A percentile compares a stretch with the other conserved stretches of the same genome.
Conservation (phyloP, 139 green algal species). For the Coelastrella sp. region DNA sequence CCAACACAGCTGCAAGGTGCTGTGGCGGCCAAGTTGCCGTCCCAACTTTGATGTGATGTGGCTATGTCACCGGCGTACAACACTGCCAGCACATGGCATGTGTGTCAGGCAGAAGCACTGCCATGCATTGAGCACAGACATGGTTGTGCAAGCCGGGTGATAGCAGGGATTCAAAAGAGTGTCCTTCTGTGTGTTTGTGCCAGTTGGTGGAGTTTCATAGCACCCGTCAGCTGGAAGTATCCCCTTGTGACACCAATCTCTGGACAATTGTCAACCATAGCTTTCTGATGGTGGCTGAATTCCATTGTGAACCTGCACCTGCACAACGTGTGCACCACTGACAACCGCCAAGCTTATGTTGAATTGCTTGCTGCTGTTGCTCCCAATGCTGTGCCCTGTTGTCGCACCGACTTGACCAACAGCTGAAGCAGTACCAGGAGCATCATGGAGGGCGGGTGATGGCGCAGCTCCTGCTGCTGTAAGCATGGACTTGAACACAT, state of each 20-base stretch:
- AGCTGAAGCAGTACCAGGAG: neutral
- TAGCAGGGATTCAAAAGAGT: neutral
- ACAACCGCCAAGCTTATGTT: conserved; percentile 7
- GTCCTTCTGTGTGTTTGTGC: neutral
- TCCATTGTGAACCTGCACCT: conserved; percentile 10
- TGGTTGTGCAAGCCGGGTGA: neutral
- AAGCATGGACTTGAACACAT: neutral
- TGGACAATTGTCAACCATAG: neutral
- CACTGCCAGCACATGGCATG: too few species aligned
- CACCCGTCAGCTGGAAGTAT: neutral
- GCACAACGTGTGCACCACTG: neutral
- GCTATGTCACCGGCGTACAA: neutral
- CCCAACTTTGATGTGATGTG: neutral
- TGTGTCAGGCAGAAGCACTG: too few species aligned
- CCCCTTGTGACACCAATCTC: too few species aligned
- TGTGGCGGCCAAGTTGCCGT: neutral
- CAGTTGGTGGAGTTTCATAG: neutral
- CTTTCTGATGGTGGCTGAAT: conserved; percentile 27
- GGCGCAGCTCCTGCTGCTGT: neutral
- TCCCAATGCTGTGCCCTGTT: neutral
- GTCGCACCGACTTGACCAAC: neutral
- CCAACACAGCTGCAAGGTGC: neutral
- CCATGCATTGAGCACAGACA: too few species aligned
- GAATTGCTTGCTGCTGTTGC: too few species aligned
- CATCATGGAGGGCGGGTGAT: too few species aligned